Evolutionary conservation across 2,329 filamentous ascomycete species (phyloP), one percentile per base, ranked within the genome.

Genomic region (Nannizziopsis arthrosporioides): DNA sequence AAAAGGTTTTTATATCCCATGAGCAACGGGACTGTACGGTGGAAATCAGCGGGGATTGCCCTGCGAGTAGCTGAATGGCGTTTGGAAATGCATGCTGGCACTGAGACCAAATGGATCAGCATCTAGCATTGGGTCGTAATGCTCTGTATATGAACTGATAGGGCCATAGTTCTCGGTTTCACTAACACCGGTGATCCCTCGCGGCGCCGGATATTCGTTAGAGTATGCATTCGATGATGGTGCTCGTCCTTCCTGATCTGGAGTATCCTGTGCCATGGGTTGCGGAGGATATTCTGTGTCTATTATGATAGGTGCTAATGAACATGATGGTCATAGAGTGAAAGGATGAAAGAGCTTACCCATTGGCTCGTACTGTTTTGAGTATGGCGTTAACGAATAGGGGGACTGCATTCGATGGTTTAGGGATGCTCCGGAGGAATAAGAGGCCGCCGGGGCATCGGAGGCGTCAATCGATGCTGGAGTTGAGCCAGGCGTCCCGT

Each of bases 261-360:
- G 44, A 14, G 22, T 18, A 17, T 47, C 27, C n/a, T 41, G 35
- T n/a, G 34, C 85, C 60, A 90, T 87, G 65, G 78, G 79, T 69
- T 87, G 85, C 48, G 86, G 84, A 65, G 95, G 89, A 70, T 95
- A 96, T 73, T 96, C 90, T 76, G 94, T 88, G 73, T 96, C 90
- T 95, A 73, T 73, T 75, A 61, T 31, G 18, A 45, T 30, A 11
- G 2, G 34, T 27, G 3, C 7, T 27, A 7, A 27, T 27, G 22
- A 27, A 27, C 7, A 27, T 27, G 7, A 27, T 27, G 22, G 7
- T 19, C 5, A 12, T 19, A 35, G 22, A 34, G 11, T 3, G 22
- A 30, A 30, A 11, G 30, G 32, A 18, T 17, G 46, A 30, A 76
- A 67, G 62, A 76, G 74, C 88, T 85, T 87, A 84, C 90, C 90